These are phyloP conservation scores for Pichia californica DNA, from an alignment of 805 yeast species.

Conservation along the genomic window DNA sequence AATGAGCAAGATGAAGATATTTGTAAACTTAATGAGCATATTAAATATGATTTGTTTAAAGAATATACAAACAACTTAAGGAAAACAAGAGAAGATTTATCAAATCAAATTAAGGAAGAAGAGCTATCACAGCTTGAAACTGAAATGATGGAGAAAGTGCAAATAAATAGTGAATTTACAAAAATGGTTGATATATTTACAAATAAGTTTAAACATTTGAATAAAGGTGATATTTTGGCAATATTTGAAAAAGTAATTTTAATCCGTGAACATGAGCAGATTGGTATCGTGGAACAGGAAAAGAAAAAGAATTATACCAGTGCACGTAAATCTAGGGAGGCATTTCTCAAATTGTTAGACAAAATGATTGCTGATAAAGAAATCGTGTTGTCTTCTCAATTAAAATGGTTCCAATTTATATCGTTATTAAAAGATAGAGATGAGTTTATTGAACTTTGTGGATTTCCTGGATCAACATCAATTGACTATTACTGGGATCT, in stretches of 20 bases:
- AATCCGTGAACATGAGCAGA: constrained; percentile 29
- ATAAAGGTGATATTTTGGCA: constrained; percentile 53
- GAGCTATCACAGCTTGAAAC: no score
- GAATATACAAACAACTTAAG: constrained; percentile 42
- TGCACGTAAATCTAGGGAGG: constrained; percentile 64
- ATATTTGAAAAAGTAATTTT: constrained; percentile 36
- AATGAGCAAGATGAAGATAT: neutral
- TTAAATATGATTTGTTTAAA: constrained; percentile 48
- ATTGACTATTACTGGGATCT: constrained; percentile 71
- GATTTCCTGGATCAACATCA: constrained; percentile 73
- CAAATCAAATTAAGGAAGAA: constrained; percentile 30
- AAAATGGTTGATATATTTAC: constrained; percentile 15
- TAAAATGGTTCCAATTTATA: constrained; percentile 55
- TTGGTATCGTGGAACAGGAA: constrained; percentile 20
- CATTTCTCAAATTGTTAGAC: constrained; percentile 42
- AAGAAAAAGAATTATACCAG: constrained; percentile 40
- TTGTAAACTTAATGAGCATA: constrained; percentile 25
- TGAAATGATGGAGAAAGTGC: constrained; percentile 42
- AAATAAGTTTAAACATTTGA: constrained; percentile 46
- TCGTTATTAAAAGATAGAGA: constrained; percentile 46
- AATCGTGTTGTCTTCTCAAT: constrained; percentile 36
- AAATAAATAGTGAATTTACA: no score
- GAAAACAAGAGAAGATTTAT: constrained; percentile 23
- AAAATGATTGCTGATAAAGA: constrained; percentile 28
- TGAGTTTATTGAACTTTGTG: constrained; percentile 56